These are phyloP conservation scores for Lactarius hengduanensis DNA, from an alignment of 768 basidiomycete species.

Conservation along the genomic window DNA sequence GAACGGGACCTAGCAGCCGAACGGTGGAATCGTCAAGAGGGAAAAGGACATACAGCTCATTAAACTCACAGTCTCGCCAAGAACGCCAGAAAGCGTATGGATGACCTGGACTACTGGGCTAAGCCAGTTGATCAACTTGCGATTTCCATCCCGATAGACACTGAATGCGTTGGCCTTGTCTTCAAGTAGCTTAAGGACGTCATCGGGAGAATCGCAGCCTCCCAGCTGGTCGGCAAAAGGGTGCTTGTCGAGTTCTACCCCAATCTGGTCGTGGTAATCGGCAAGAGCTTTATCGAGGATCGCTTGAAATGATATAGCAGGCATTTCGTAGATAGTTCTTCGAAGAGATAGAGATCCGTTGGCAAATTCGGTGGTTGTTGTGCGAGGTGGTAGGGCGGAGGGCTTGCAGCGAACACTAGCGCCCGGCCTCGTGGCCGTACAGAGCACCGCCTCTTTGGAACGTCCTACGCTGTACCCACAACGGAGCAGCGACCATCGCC, in stretches of 20 bases:
- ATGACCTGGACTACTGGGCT: background rate
- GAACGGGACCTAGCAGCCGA: background rate
- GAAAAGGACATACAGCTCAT: background rate
- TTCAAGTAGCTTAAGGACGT: background rate
- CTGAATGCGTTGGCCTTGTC: background rate
- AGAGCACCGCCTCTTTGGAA: too few relatives aligned
- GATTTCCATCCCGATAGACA: background rate
- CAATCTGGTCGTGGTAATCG: background rate
- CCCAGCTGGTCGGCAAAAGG: background rate
- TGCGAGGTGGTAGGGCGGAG: background rate
- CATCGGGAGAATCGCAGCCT: background rate
- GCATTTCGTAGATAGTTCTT: background rate
- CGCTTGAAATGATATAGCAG: background rate
- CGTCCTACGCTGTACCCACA: too few relatives aligned
- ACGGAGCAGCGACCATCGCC: too few relatives aligned
- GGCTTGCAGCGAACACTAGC: background rate
- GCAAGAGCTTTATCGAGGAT: conserved; percentile 5
- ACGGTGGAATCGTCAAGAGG: background rate
- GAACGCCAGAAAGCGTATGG: background rate
- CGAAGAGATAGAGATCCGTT: background rate
- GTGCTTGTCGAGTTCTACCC: conserved; percentile 5
- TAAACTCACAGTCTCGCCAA: background rate
- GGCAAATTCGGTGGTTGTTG: background rate
- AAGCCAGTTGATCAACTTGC: background rate
- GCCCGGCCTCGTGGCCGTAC: background rate